phyloP scores from a whole-genome alignment of 352 stramenopile species.

The Pythium aquatile region DNA sequence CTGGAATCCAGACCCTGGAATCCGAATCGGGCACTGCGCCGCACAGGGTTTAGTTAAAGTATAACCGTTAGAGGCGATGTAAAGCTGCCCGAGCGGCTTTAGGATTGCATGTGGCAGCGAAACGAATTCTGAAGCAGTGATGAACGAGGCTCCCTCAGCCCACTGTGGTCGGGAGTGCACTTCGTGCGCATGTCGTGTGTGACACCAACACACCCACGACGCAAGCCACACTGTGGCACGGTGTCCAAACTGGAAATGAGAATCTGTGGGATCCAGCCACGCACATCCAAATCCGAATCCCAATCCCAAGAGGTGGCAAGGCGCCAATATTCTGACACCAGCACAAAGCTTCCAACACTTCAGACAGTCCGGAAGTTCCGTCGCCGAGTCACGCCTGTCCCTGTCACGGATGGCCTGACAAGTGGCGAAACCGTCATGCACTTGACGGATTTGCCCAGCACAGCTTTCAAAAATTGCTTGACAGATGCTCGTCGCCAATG shows the following conservation, averaged over 20 bases:
- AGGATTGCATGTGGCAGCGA: background rate
- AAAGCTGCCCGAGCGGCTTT: background rate
- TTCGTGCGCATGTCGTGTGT: background rate
- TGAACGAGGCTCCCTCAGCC: background rate
- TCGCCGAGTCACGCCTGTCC: conserved; percentile 10
- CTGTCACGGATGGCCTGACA: conserved; percentile 21
- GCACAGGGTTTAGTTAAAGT: too few species aligned
- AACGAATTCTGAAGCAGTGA: background rate
- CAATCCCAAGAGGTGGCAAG: background rate
- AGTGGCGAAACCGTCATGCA: conserved; percentile 17
- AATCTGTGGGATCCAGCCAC: background rate
- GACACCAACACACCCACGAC: background rate
- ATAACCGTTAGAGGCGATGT: too few species aligned
- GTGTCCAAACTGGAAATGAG: background rate
- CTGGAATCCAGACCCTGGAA: too few species aligned
- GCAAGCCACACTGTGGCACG: background rate
- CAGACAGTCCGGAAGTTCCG: background rate
- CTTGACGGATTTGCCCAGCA: conserved; percentile 19
- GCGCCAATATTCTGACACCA: background rate
- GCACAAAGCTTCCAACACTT: background rate
- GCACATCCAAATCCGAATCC: background rate
- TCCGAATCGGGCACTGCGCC: too few species aligned
- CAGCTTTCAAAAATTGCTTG: conserved; percentile 9
- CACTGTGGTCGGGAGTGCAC: background rate
- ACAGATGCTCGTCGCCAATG: background rate